Evolutionary conservation across 129 eudicot genomes (phyloP).

Genomic region (Oenanthe sinensis): DNA sequence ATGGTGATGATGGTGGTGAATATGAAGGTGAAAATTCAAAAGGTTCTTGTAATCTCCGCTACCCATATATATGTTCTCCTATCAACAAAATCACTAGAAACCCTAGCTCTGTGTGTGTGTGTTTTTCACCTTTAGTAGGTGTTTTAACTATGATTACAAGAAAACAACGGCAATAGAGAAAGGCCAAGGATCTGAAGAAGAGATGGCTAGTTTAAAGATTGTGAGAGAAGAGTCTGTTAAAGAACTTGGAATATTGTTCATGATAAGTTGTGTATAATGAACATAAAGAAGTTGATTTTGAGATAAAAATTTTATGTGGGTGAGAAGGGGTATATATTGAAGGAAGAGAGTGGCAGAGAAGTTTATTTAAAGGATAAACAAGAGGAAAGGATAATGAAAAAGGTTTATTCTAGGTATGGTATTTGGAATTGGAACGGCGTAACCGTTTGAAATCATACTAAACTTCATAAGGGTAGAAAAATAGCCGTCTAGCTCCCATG

Average conservation of each 20-base stretch:
- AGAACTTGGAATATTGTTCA: slow-evolving; percentile 72
- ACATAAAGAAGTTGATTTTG: not conserved
- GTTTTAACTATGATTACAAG: slow-evolving; percentile 6
- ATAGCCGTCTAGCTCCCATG: not conserved
- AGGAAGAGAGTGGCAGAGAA: not conserved
- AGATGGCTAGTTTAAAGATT: slow-evolving; percentile 56
- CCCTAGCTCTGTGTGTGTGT: not conserved
- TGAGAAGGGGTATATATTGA: not conserved
- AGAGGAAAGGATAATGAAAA: not conserved
- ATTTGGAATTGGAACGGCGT: not conserved
- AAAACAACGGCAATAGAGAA: slow-evolving; percentile 37
- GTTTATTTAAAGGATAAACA: not conserved
- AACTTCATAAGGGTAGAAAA: not conserved
- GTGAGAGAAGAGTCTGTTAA: slow-evolving; percentile 46
- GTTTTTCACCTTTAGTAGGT: slow-evolving; percentile 1
- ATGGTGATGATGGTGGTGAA: slow-evolving; percentile 35
- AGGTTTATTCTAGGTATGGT: not conserved
- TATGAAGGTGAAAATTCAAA: slow-evolving; percentile 40
- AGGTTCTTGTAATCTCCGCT: slow-evolving; percentile 37
- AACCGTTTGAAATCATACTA: not conserved
- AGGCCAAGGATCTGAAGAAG: slow-evolving; percentile 86
- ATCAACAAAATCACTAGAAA: not conserved
- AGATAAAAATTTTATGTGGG: not conserved
- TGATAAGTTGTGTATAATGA: slow-evolving; percentile 17
- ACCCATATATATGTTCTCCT: slow-evolving; percentile 29